phyloP scores from a whole-genome alignment of 2,329 filamentous ascomycete species.

The Fonsecaea nubica region DNA sequence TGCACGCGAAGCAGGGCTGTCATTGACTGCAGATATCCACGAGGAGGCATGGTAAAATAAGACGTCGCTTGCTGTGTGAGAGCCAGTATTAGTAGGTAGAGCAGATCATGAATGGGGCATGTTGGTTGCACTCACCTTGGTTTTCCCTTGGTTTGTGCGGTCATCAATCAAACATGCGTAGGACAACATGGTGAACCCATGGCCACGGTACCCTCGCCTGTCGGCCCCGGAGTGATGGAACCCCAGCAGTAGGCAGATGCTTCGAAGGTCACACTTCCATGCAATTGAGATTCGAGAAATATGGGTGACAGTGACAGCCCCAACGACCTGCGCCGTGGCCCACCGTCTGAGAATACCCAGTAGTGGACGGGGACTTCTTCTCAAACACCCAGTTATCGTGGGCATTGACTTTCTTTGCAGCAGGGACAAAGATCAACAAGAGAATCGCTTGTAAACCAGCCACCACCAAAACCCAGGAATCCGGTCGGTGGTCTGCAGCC shows the following conservation, averaged over 20 bases:
- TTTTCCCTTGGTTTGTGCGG: not conserved
- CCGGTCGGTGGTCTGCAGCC: constrained; percentile 14
- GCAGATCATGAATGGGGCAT: constrained; percentile 6
- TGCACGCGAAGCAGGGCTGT: constrained; percentile 30
- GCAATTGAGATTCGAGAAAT: constrained; percentile 19
- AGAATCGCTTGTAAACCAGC: constrained; percentile 1
- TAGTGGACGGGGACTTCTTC: not conserved
- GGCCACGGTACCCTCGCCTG: constrained; percentile 30
- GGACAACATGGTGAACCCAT: constrained; percentile 21
- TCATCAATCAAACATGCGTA: constrained; percentile 24
- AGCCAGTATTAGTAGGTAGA: constrained; percentile 7
- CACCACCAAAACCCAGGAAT: constrained; percentile 12
- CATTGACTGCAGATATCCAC: constrained; percentile 33
- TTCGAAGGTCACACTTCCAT: constrained; percentile 9
- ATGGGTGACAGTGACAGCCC: constrained; percentile 18
- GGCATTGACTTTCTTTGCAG: not conserved
- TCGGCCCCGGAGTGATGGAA: constrained; percentile 19
- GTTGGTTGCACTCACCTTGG: constrained; percentile 1
- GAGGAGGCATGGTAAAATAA: constrained; percentile 27
- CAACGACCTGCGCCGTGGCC: not conserved
- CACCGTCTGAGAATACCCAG: not conserved
- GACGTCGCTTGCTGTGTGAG: constrained; percentile 25
- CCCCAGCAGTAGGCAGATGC: constrained; percentile 2
- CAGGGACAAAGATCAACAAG: not conserved
- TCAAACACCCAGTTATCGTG: not conserved